Evolutionary conservation across 139 green algal species (phyloP).

Genomic region (Gonium pectorale): DNA sequence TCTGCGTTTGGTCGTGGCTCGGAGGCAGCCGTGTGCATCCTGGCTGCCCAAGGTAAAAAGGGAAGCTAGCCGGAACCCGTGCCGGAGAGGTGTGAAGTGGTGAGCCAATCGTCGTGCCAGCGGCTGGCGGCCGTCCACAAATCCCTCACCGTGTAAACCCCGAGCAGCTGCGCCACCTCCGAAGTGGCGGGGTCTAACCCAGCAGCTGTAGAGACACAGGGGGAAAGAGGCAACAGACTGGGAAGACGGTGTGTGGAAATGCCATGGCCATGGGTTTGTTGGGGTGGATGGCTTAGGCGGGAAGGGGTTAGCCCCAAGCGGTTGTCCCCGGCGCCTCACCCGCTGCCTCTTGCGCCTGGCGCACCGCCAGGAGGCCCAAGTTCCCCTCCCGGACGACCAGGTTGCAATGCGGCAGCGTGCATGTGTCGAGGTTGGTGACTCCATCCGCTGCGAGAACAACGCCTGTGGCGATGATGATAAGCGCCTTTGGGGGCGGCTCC

Average conservation of each 20-base stretch:
- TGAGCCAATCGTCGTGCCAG: too few relatives aligned
- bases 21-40: too few relatives aligned
- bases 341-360: background rate
- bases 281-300: too few relatives aligned
- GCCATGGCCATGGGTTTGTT: too few relatives aligned
- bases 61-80: too few relatives aligned
- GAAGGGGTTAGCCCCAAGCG: too few relatives aligned
- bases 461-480: slow-evolving; percentile 59
- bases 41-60: too few relatives aligned
- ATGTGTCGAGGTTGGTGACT: slow-evolving; percentile 18
- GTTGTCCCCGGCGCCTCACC: background rate
- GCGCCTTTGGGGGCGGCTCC: slow-evolving; percentile 66
- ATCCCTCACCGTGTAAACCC: slow-evolving; percentile 30
- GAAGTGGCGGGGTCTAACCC: background rate
- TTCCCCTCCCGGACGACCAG: slow-evolving; percentile 52
- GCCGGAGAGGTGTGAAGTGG: too few relatives aligned
- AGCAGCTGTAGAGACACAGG: background rate
- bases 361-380: slow-evolving; percentile 58
- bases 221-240: too few relatives aligned
- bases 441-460: background rate
- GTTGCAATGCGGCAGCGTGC: slow-evolving; percentile 63
- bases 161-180: slow-evolving; percentile 47
- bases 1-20: too few relatives aligned
- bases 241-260: too few relatives aligned
- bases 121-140: too few relatives aligned